These are phyloP conservation scores for Colletotrichum liriopes DNA, from an alignment of 2,329 filamentous ascomycete species.

Conservation along the genomic window DNA sequence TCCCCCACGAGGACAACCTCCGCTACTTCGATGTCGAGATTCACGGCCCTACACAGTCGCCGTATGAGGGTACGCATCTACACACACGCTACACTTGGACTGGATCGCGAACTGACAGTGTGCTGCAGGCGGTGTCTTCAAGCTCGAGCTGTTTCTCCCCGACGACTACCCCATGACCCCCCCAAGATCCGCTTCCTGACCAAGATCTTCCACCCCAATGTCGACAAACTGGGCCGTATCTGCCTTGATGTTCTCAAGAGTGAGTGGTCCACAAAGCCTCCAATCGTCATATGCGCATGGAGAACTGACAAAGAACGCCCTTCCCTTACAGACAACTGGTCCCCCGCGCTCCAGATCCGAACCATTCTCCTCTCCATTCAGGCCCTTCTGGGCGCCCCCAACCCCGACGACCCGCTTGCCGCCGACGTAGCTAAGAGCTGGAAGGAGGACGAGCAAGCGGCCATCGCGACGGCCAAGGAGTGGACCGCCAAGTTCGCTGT, in stretches of 20 bases:
- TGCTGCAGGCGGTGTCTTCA: conserved; percentile 82
- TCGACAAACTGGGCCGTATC: conserved; percentile 96
- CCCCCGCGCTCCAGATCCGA: conserved; percentile 95
- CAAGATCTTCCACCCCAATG: conserved; percentile 99
- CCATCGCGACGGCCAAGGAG: conserved; percentile 91
- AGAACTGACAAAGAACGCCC: conserved; percentile 22
- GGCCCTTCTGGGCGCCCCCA: conserved; percentile 93
- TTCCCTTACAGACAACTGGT: conserved; percentile 87
- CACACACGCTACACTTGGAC: neutral
- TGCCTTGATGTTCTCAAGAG: conserved; percentile 98
- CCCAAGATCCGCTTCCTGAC: conserved; percentile 99
- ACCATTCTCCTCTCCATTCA: conserved; percentile 99
- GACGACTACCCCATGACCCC: conserved; percentile 99
- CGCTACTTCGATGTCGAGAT: conserved; percentile 99
- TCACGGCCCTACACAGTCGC: conserved; percentile 90
- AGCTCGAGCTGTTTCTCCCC: conserved; percentile 96
- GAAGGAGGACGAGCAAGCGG: conserved; percentile 95
- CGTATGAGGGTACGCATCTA: conserved; percentile 84
- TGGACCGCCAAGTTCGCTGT: conserved; percentile 91
- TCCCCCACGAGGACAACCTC: conserved; percentile 97
- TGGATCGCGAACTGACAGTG: conserved; percentile 8
- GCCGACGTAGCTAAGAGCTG: conserved; percentile 98
- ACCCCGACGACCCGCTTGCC: conserved; percentile 97
- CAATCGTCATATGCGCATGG: neutral
- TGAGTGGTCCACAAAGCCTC: conserved; percentile 59